phyloP scores from a whole-genome alignment of 345 rosid genomes.

The Acer saccharum region DNA sequence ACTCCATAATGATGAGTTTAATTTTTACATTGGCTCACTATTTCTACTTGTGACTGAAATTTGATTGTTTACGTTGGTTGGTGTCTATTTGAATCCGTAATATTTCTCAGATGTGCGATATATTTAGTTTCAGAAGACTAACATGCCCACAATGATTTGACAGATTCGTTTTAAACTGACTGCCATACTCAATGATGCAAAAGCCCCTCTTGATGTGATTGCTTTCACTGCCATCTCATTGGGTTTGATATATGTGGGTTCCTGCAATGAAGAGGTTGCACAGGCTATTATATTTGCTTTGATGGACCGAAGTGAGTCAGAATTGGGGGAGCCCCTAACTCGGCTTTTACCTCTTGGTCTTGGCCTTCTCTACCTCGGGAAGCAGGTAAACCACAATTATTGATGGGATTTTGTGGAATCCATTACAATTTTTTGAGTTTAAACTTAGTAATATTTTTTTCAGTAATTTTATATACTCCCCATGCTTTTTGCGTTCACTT shows the following conservation, averaged over 20 bases:
- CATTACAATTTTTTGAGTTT: not conserved
- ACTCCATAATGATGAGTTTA: not conserved
- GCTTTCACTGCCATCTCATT: slow-evolving; percentile 87
- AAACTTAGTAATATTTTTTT: not conserved
- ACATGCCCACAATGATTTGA: slow-evolving; percentile 20
- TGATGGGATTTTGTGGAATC: not conserved
- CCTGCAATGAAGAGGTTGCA: slow-evolving; percentile 96
- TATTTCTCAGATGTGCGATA: slow-evolving; percentile 1
- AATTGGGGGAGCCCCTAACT: slow-evolving; percentile 77
- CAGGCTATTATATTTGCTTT: slow-evolving; percentile 85
- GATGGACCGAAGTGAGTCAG: slow-evolving; percentile 85
- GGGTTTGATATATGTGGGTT: slow-evolving; percentile 91
- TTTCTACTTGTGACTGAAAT: not conserved
- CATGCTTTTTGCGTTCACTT: not conserved
- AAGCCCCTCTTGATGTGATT: slow-evolving; percentile 76
- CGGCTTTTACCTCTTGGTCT: slow-evolving; percentile 91
- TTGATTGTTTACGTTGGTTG: not conserved
- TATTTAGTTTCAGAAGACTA: slow-evolving; percentile 14
- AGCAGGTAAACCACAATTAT: slow-evolving; percentile 59
- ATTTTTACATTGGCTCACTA: not conserved
- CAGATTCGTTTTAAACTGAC: slow-evolving; percentile 71
- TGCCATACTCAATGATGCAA: slow-evolving; percentile 69
- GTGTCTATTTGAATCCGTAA: not conserved
- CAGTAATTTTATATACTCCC: not conserved
- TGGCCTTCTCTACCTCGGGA: slow-evolving; percentile 95